phyloP scores from a whole-genome alignment of 495 filamentous ascomycete species.

The Hyaloscypha variabilis region DNA sequence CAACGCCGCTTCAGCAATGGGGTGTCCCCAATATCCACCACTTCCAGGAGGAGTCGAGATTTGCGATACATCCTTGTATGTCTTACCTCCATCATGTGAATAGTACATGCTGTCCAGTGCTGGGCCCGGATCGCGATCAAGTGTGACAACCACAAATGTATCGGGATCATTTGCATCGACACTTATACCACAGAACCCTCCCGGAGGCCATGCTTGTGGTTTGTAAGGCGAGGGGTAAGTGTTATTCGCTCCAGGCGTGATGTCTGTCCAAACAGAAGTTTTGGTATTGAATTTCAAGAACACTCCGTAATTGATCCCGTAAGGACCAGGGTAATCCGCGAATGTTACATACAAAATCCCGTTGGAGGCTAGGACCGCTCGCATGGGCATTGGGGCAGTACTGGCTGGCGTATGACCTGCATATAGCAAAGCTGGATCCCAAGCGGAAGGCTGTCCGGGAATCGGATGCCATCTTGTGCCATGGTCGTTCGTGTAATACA shows the following conservation, averaged over 20 bases:
- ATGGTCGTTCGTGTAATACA: constrained; percentile 11
- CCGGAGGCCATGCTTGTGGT: constrained; percentile 8
- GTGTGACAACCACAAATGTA: constrained; percentile 9
- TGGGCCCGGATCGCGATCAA: constrained; percentile 19
- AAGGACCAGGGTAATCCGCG: constrained; percentile 13
- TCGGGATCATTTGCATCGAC: constrained; percentile 14
- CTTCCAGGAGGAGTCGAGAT: constrained; percentile 14
- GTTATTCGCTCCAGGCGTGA: constrained; percentile 11
- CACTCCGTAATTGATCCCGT: constrained; percentile 5
- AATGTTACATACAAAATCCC: constrained; percentile 11
- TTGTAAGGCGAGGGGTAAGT: constrained; percentile 3
- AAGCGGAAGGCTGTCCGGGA: constrained; percentile 6
- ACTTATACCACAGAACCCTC: constrained; percentile 13
- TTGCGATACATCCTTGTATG: constrained; percentile 14
- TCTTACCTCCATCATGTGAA: constrained; percentile 12
- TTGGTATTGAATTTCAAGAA: constrained; percentile 12
- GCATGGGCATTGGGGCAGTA: constrained; percentile 2
- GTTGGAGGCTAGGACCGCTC: constrained; percentile 11
- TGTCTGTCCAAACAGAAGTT: constrained; percentile 10
- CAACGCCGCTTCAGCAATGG: constrained; percentile 8
- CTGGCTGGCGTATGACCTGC: constrained; percentile 2
- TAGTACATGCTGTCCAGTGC: constrained; percentile 18
- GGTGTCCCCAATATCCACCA: constrained; percentile 15
- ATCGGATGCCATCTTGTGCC: constrained; percentile 4
- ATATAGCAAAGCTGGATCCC: neutral